phyloP scores from a whole-genome alignment of 106 monocot species.

The Chionographis japonica region DNA sequence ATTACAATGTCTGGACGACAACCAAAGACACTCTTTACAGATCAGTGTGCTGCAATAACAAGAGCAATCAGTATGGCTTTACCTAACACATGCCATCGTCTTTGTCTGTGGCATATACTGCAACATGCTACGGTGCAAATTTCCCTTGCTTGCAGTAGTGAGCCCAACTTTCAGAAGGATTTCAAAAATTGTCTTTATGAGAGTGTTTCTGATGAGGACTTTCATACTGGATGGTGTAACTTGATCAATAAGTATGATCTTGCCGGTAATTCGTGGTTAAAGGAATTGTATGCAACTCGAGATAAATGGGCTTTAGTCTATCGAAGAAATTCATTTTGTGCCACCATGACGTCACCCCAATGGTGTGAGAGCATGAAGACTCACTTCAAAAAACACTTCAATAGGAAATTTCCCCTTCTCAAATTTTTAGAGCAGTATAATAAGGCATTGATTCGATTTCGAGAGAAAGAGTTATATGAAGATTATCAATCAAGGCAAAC shows the following conservation, averaged over 20 bases:
- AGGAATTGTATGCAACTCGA: conserved; percentile 25
- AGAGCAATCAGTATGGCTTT: conserved; percentile 23
- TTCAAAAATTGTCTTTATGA: conserved; percentile 44
- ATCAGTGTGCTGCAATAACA: conserved; percentile 24
- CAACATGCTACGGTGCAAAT: conserved; percentile 35
- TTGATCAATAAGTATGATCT: conserved; percentile 41
- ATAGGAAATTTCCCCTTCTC: conserved; percentile 29
- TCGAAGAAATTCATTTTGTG: conserved; percentile 28
- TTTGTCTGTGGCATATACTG: conserved; percentile 55
- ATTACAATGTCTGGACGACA: conserved; percentile 42
- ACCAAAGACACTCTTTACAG: conserved; percentile 49
- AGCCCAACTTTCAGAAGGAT: conserved; percentile 33
- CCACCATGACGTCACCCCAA: conserved; percentile 23
- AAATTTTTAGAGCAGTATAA: conserved; percentile 39
- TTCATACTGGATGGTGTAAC: conserved; percentile 26
- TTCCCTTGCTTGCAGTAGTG: conserved; percentile 16
- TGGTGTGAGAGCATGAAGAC: conserved; percentile 39
- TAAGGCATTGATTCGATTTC: conserved; percentile 23
- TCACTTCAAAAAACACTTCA: conserved; percentile 33
- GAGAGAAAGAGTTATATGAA: conserved; percentile 34
- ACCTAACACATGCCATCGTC: conserved; percentile 24
- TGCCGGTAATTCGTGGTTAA: conserved; percentile 26
- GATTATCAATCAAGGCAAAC: conserved; percentile 43
- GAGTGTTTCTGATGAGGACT: conserved; percentile 26
- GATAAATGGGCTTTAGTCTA: conserved; percentile 46